A percentile compares a stretch with the other conserved stretches of the same genome.
phyloP scores from a whole-genome alignment of 345 rosid genomes.

The Camelina laxa region DNA sequence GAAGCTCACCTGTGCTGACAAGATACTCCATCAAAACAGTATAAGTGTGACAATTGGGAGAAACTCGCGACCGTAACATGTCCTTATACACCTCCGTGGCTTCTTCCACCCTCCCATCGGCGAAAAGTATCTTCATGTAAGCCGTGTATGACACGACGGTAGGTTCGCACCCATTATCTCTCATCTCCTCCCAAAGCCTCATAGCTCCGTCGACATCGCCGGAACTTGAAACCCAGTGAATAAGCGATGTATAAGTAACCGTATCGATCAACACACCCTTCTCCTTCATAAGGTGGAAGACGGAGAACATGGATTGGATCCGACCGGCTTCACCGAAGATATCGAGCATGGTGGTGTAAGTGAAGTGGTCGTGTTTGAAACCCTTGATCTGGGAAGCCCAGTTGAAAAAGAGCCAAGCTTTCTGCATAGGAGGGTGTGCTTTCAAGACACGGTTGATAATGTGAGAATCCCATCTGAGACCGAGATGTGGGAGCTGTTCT shows the following conservation, averaged over 20 bases:
- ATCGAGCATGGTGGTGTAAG: slow-evolving; percentile 91
- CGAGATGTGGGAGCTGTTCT: slow-evolving; percentile 52
- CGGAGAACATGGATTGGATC: slow-evolving; percentile 63
- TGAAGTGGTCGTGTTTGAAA: slow-evolving; percentile 86
- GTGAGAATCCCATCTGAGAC: slow-evolving; percentile 79
- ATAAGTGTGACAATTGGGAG: slow-evolving; percentile 81
- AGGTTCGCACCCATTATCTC: slow-evolving; percentile 52
- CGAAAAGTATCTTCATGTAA: slow-evolving; percentile 79
- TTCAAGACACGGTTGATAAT: slow-evolving; percentile 76
- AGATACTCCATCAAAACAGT: slow-evolving; percentile 85
- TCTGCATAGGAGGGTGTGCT: slow-evolving; percentile 93
- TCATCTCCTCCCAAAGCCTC: slow-evolving; percentile 78
- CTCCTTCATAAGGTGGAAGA: slow-evolving; percentile 67
- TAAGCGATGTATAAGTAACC: slow-evolving; percentile 74
- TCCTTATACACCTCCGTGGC: slow-evolving; percentile 70
- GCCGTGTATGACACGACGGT: slow-evolving; percentile 84
- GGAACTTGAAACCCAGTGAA: slow-evolving; percentile 77
- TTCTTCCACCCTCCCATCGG: slow-evolving; percentile 60
- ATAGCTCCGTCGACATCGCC: slow-evolving; percentile 73
- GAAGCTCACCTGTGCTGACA: slow-evolving; percentile 57
- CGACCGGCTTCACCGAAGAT: slow-evolving; percentile 92
- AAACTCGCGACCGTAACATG: slow-evolving; percentile 61
- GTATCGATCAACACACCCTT: slow-evolving; percentile 64
- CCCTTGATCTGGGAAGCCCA: slow-evolving; percentile 63
- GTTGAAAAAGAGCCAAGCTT: slow-evolving; percentile 87